phyloP scores from a whole-genome alignment of 2,329 filamentous ascomycete genomes.

The Aspergillus ochraceoroseus region DNA sequence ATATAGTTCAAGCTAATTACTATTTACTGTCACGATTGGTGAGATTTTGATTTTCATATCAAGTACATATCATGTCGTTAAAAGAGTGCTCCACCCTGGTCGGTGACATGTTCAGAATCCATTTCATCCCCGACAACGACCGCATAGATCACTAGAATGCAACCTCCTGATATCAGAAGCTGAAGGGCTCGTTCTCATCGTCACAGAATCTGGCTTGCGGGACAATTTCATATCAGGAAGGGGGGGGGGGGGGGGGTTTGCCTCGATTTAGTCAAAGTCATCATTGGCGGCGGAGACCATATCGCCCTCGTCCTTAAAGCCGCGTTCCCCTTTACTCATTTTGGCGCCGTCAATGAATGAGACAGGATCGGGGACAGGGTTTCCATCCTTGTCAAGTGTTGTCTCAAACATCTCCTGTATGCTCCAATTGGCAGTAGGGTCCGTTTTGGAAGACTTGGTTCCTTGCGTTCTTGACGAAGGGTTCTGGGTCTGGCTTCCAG shows the following conservation, averaged over 20 bases:
- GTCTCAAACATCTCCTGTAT: conserved; percentile 30
- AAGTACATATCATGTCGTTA: not conserved
- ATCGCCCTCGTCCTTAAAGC: conserved; percentile 27
- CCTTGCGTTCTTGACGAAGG: conserved; percentile 10
- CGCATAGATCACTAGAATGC: no score
- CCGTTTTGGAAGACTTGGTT: conserved; percentile 6
- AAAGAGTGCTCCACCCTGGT: not conserved
- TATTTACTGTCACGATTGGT: no score
- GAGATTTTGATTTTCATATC: no score
- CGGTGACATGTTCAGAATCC: not conserved
- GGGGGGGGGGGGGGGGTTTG: not conserved
- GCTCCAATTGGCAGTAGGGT: conserved; percentile 20
- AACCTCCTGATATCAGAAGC: no score
- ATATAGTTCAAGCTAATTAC: not conserved
- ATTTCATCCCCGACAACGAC: no score
- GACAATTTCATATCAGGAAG: no score
- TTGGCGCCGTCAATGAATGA: conserved; percentile 23
- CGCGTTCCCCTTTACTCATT: conserved; percentile 17
- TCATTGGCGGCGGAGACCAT: conserved; percentile 30
- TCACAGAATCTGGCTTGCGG: no score
- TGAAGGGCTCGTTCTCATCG: no score
- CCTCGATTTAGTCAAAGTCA: conserved; percentile 27
- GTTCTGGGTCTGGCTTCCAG: conserved; percentile 13
- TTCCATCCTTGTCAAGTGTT: conserved; percentile 31
- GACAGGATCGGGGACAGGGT: conserved; percentile 30